Base-by-base conservation (phyloP, 148 eudicot species). In the Rhododendron vialii region DNA sequence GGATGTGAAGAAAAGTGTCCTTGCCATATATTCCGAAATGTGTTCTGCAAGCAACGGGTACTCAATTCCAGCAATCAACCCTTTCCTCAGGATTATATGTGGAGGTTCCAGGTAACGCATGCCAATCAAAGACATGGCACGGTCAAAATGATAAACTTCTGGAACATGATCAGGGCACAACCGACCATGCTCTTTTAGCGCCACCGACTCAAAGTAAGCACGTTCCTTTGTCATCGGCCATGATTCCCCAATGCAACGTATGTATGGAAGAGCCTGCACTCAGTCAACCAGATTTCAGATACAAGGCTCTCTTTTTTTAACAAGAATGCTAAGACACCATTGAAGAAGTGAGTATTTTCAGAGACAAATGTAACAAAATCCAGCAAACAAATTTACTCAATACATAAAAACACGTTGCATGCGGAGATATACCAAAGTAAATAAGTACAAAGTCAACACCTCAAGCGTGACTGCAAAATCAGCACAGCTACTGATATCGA, bases 41-140 rank as follows among this genome's bases (percentile, higher is more conserved):
- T 98, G 95, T 77, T 95, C 95, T 1, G 99, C 96, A 53, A 98
- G 94, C 84, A 94, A 90, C 0, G 98, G 99, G 87, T 98, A 98
- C 89, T 94, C 92, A 88, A 92, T 86, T 83, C 99, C 99, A 87
- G 98, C 94, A 85, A 95, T 94, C 87, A 98, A 90, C 82, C 98
- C 99, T 87, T 95, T 98, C 84, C 99, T 92, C 78, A 95, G 84
- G 77, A 94, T 98, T 81, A 98, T 95, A 91, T 95, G 99, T 48
- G 99, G 99, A 88, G 99, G 98, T 92, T 95, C 95, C 90, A 98
- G 86, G 91, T 98, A 98, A 0, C 95, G 95, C 99, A 98, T 98
- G 43, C 96, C 99, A 88, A 98, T 98, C 89, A 98, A 88, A 76
- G 95, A 91, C 99, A 98, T 98, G 12, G 57, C 76, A 71, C 90